phyloP scores from a whole-genome alignment of 2,329 filamentous ascomycete species.

The Pseudocercospora crystallina region DNA sequence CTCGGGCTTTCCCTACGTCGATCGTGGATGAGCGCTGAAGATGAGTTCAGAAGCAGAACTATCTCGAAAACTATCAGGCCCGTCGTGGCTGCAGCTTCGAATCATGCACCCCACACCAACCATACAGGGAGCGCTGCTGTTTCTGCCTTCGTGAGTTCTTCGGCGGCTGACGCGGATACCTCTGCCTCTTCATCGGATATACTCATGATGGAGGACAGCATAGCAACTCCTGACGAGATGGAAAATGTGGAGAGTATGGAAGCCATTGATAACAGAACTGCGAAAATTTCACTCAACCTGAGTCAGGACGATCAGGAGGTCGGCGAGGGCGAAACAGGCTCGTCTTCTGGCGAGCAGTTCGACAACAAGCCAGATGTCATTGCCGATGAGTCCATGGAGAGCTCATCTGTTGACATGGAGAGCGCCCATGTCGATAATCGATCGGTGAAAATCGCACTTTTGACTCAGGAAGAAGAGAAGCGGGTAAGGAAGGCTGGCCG shows the following conservation, averaged over 20 bases:
- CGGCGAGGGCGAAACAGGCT: background rate
- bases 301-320: slow-evolving; percentile 13
- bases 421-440: too few relatives aligned
- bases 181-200: too few relatives aligned
- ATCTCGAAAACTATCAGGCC: too few relatives aligned
- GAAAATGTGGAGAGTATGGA: background rate
- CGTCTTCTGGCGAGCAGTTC: too few relatives aligned
- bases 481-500: background rate
- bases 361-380: too few relatives aligned
- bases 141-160: background rate
- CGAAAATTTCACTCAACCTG: slow-evolving; percentile 21
- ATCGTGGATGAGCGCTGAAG: slow-evolving; percentile 44
- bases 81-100: background rate
- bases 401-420: too few relatives aligned
- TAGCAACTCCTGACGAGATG: background rate
- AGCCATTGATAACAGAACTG: slow-evolving; percentile 19
- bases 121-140: background rate
- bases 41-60: background rate
- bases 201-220: too few relatives aligned
- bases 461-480: too few relatives aligned
- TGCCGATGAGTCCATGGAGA: too few relatives aligned
- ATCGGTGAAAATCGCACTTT: too few relatives aligned
- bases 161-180: background rate
- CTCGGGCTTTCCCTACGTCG: slow-evolving; percentile 64
- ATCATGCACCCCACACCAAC: background rate